Percentiles rank a stretch among this genome's conserved stretches.
These are phyloP conservation scores for Sclerotinia subarctica DNA, from an alignment of 2,329 filamentous ascomycete species.

Conservation along the genomic window DNA sequence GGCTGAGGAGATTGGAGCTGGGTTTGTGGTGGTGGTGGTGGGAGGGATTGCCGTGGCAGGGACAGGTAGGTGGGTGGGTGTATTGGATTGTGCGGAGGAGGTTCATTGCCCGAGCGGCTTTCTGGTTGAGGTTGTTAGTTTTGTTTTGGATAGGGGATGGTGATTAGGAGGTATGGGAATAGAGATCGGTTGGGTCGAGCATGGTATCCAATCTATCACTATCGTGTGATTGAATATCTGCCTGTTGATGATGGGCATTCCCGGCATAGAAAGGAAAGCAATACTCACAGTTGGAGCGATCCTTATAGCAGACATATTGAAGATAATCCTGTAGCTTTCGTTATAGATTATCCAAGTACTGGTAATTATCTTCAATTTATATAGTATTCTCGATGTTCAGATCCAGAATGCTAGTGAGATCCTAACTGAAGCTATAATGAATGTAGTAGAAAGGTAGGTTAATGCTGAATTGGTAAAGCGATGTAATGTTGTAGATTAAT, in stretches of 20 bases:
- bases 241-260: no score
- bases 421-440: no score
- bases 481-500: no score
- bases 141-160: neutral
- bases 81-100: slow-evolving; percentile 88
- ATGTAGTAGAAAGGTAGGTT: no score
- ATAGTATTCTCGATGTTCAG: no score
- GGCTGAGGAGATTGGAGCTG: slow-evolving; percentile 41
- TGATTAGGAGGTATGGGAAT: neutral
- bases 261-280: neutral
- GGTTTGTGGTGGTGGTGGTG: slow-evolving; percentile 62
- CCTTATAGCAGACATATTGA: slow-evolving; percentile 18
- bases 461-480: no score
- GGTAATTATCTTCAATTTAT: no score
- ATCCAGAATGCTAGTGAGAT: no score
- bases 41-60: slow-evolving; percentile 86
- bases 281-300: slow-evolving; percentile 29
- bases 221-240: no score
- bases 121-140: slow-evolving; percentile 38
- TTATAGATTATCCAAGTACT: no score
- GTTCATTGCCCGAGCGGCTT: slow-evolving; percentile 62
- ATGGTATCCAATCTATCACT: neutral
- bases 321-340: neutral
- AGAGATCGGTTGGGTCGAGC: no score
- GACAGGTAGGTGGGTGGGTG: slow-evolving; percentile 81